A percentile compares a stretch with the other conserved stretches of the same genome.
These are phyloP conservation scores for Chaetothyriales sp. DNA, from an alignment of 2,329 filamentous ascomycete species.

Conservation along the genomic window DNA sequence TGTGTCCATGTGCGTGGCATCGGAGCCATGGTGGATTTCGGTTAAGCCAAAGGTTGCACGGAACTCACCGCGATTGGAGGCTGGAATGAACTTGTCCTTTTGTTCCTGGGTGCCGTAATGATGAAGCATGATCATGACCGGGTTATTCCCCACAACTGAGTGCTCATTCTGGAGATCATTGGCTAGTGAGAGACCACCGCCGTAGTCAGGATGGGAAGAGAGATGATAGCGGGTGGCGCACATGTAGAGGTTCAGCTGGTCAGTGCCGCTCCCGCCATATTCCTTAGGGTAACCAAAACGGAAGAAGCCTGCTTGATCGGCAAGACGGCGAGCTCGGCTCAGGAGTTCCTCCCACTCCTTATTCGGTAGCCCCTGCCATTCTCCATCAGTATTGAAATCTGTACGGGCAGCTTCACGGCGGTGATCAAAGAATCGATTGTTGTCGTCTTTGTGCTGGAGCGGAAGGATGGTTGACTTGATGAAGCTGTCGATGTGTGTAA, in stretches of 20 bases:
- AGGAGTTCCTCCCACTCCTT: constrained; percentile 47
- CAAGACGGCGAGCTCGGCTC: constrained; percentile 34
- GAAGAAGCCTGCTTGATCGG: constrained; percentile 48
- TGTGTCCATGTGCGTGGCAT: constrained; percentile 51
- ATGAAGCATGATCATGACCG: constrained; percentile 48
- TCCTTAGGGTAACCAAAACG: constrained; percentile 43
- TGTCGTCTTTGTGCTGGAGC: constrained; percentile 43
- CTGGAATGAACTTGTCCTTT: constrained; percentile 40
- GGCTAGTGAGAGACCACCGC: constrained; percentile 42
- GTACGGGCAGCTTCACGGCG: constrained; percentile 49
- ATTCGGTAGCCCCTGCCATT: constrained; percentile 36
- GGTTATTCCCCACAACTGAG: constrained; percentile 49
- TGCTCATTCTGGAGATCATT: constrained; percentile 54
- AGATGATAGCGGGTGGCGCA: constrained; percentile 48
- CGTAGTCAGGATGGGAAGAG: constrained; percentile 35
- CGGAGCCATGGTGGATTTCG: constrained; percentile 48
- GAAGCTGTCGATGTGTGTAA: constrained; percentile 42
- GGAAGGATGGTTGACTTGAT: constrained; percentile 42
- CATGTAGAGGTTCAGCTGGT: constrained; percentile 48
- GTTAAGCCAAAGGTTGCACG: constrained; percentile 49
- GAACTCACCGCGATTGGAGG: constrained; percentile 40
- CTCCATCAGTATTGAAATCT: constrained; percentile 40
- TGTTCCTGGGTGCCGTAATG: constrained; percentile 46
- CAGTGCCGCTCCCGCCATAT: constrained; percentile 40
- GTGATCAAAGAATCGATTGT: constrained; percentile 53